Evolutionary conservation across 352 stramenopile genomes (phyloP), one percentile per base, ranked within the genome.

Genomic region (Peronosclerospora sorghi): DNA sequence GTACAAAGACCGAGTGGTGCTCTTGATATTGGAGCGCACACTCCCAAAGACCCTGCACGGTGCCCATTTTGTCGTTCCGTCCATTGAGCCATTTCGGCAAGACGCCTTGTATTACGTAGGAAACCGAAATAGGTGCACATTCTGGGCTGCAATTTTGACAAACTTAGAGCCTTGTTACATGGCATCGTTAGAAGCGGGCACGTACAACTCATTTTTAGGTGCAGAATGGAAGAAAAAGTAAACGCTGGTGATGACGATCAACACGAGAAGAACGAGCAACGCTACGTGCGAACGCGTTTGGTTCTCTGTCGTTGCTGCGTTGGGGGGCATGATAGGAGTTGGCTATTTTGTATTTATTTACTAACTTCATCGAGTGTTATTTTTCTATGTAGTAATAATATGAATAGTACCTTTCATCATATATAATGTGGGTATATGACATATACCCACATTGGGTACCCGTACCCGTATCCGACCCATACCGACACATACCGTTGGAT

Each of bases 51-150:
- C 72, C 71, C 23, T 78, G 62, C 2, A 89, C 79, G 5, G 79
- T 92, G 19, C 74, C 79, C 61, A 92, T 80, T 50, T 86, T 87
- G 62, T 92, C 76, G 50, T 92, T 78, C 39, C 76, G 76, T 2
- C 79, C 79, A 48, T 83, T 75, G 4, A 92, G 29, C 73, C 74
- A 88, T 21, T 58, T 88, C 2, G 79, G 79, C 15, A 92, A 51
- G 48, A 92, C 79, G 15, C 79, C 79, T 15, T 54, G 62, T 40
- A 92, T 77, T 34, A 92, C 70, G 41, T 86, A 92, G 14, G 59
- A 60, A 27, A 92, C 51, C 30, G 76, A 88, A 49, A 89, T 89
- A 23, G 59, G 54, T 41, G 68, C 60, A 45, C 76, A 88, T 35
- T 85, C 71, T 23, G 62, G 30, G 30, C 76, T 88, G 23, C 2